Percentiles rank a stretch among this genome's conserved stretches.
Evolutionary conservation across 2,329 filamentous ascomycete species (phyloP).

Genomic region (Diaporthe sp.): DNA sequence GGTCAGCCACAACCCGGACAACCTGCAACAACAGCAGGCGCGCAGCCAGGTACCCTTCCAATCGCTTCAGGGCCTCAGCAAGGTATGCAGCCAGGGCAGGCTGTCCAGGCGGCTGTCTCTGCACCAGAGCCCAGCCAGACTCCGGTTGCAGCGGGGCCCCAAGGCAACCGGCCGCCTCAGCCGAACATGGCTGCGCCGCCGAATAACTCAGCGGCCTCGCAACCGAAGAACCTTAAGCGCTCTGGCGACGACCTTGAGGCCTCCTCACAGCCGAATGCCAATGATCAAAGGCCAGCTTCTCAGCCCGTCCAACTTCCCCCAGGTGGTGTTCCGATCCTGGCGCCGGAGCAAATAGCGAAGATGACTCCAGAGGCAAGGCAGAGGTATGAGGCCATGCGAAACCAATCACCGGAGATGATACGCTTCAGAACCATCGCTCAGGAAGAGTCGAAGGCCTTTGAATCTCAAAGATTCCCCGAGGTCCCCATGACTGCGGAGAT

Average conservation of each 20-base stretch:
- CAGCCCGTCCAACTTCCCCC: conserved; percentile 27
- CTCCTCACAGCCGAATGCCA: conserved; percentile 38
- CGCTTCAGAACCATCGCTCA: conserved; percentile 49
- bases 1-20: conserved; percentile 21
- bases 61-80: conserved; percentile 30
- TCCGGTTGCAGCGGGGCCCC: conserved; percentile 36
- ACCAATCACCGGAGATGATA: conserved; percentile 35
- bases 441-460: conserved; percentile 52
- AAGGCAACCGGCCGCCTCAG: conserved; percentile 41
- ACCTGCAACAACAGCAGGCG: conserved; percentile 11
- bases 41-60: conserved; percentile 27
- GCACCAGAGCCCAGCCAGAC: conserved; percentile 40
- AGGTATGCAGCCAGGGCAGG: conserved; percentile 40
- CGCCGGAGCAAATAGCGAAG: conserved; percentile 50
- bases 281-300: conserved; percentile 44
- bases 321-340: conserved; percentile 1
- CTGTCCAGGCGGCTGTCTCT: conserved; percentile 37
- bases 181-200: conserved; percentile 49
- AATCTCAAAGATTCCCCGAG: conserved; percentile 54
- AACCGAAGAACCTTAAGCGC: conserved; percentile 61
- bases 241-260: conserved; percentile 59
- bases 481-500: conserved; percentile 59
- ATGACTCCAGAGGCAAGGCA: conserved; percentile 57
- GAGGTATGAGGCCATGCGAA: conserved; percentile 52
- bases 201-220: conserved; percentile 51